phyloP scores from a whole-genome alignment of 2,329 filamentous ascomycete genomes.

The Oidium heveae region DNA sequence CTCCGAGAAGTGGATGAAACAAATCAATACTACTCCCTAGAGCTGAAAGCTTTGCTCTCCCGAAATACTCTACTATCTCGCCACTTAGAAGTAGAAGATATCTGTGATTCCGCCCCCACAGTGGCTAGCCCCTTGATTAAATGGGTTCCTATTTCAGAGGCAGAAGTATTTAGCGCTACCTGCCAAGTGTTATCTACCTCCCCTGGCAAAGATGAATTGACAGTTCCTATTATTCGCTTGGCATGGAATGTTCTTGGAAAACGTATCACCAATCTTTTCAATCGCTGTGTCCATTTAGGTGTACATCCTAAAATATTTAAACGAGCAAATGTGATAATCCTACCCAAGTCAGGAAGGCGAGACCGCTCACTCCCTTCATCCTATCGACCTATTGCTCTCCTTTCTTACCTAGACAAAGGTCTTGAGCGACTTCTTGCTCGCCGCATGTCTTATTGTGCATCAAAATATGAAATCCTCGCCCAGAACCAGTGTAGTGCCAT shows the following conservation, averaged over 20 bases:
- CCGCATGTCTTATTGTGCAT: background rate
- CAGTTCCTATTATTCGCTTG: background rate
- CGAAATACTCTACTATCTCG: background rate
- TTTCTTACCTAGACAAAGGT: background rate
- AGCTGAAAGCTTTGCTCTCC: background rate
- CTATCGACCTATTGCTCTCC: background rate
- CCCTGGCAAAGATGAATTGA: background rate
- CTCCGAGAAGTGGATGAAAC: background rate
- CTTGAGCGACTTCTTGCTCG: background rate
- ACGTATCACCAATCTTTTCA: background rate
- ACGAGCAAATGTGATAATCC: background rate
- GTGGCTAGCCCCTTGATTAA: background rate
- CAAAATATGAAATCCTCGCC: background rate
- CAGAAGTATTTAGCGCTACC: background rate
- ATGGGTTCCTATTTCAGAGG: background rate
- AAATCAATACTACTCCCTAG: background rate
- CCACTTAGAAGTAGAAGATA: background rate
- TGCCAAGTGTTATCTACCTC: background rate
- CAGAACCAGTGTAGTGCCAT: background rate
- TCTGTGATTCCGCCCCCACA: background rate
- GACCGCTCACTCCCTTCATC: background rate
- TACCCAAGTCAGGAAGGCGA: background rate
- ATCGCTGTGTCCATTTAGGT: background rate
- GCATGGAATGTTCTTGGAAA: background rate
- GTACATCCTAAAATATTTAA: background rate